These are phyloP conservation scores for Crucibulum laeve DNA, from an alignment of 768 basidiomycete genomes.

Conservation along the genomic window DNA sequence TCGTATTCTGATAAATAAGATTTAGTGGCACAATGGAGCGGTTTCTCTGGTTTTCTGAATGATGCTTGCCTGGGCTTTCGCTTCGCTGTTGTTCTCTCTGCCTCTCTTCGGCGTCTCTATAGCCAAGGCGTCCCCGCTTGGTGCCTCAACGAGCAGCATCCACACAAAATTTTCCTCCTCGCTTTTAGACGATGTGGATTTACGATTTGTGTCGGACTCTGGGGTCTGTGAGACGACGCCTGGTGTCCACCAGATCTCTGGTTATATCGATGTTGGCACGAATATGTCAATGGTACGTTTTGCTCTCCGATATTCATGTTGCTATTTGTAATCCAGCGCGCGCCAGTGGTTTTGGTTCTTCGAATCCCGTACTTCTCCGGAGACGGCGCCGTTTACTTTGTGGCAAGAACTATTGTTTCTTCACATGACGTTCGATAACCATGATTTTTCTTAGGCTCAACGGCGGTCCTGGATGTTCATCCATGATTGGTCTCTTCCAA, in stretches of 20 bases:
- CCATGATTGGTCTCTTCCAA: slow-evolving; percentile 65
- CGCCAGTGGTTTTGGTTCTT: slow-evolving; percentile 77
- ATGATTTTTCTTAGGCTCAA: slow-evolving; percentile 38
- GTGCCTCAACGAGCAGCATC: background rate
- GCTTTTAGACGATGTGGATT: slow-evolving; percentile 17
- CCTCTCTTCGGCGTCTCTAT: background rate
- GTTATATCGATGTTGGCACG: slow-evolving; percentile 53
- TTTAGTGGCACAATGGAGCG: too few relatives aligned
- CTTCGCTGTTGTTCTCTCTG: too few relatives aligned
- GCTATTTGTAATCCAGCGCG: background rate
- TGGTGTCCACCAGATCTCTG: slow-evolving; percentile 54
- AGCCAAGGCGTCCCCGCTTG: background rate
- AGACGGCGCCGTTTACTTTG: slow-evolving; percentile 61
- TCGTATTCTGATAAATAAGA: too few relatives aligned
- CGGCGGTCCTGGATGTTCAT: slow-evolving; percentile 60
- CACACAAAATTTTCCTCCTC: slow-evolving; percentile 14
- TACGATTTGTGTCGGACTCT: slow-evolving; percentile 53
- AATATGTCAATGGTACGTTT: slow-evolving; percentile 54
- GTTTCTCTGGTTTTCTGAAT: too few relatives aligned
- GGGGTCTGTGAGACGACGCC: slow-evolving; percentile 66
- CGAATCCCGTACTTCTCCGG: slow-evolving; percentile 53
- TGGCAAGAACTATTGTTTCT: slow-evolving; percentile 32
- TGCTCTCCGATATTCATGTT: background rate
- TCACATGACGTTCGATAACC: background rate
- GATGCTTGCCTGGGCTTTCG: too few relatives aligned